Conservation (phyloP, 2,329 filamentous ascomycete species). For the Beauveria sp. region DNA sequence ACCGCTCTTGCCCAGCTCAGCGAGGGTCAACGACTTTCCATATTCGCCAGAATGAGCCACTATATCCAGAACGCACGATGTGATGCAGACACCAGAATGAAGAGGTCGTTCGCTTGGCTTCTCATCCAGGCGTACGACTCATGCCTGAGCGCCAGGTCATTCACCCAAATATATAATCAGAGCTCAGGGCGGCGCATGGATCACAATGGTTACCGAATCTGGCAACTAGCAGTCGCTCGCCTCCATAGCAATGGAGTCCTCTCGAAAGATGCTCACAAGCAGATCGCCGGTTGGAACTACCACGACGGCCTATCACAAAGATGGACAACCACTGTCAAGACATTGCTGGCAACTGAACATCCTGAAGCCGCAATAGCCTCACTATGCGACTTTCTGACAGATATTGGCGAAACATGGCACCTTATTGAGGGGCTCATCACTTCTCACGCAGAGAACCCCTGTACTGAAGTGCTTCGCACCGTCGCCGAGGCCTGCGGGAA, state of each 20-base stretch:
- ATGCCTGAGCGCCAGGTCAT: conserved; percentile 10
- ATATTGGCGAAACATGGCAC: conserved; percentile 2
- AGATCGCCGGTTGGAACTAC: neutral
- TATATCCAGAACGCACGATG: neutral
- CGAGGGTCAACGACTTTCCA: neutral
- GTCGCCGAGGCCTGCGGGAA: neutral
- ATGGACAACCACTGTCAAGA: neutral
- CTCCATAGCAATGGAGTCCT: neutral
- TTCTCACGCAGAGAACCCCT: neutral
- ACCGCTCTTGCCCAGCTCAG: neutral
- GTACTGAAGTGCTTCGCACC: neutral
- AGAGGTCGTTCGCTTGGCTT: conserved; percentile 18
- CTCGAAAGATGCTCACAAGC: neutral
- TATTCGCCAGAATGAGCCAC: neutral
- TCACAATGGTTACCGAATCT: neutral
- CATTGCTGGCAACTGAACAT: neutral
- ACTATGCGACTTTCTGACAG: neutral
- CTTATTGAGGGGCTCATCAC: neutral
- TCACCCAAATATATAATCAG: conserved; percentile 8
- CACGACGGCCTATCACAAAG: neutral
- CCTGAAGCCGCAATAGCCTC: neutral
- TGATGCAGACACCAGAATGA: neutral
- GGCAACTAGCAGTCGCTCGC: conserved; percentile 5
- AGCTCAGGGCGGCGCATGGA: neutral
- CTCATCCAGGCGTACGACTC: conserved; percentile 16